Percentiles rank a stretch among this genome's conserved stretches.
Evolutionary conservation across 2,329 filamentous ascomycete genomes (phyloP).

Genomic region (Pseudogymnoascus sp.): DNA sequence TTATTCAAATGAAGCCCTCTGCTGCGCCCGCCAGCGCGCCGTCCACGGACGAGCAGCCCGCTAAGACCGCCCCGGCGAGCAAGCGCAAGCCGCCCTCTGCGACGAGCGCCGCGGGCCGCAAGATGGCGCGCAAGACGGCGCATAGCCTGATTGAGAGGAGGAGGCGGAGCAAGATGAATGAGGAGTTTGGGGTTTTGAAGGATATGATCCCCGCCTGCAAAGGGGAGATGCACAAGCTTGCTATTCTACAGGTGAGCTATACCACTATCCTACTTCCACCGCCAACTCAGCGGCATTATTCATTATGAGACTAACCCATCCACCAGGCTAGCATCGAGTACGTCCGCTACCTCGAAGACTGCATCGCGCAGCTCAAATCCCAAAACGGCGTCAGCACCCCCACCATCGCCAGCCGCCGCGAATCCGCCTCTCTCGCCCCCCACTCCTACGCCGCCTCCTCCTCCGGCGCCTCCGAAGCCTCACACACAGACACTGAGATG

Average conservation of each 20-base stretch:
- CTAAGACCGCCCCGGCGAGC: slow-evolving; percentile 19
- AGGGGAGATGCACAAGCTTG: slow-evolving; percentile 98
- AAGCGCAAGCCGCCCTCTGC: slow-evolving; percentile 73
- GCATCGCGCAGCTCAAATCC: slow-evolving; percentile 70
- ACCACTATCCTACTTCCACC: not conserved
- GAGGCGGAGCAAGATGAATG: slow-evolving; percentile 94
- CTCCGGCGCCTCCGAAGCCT: slow-evolving; percentile 15
- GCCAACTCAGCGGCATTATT: not conserved
- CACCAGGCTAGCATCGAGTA: slow-evolving; percentile 89
- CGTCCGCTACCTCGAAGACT: slow-evolving; percentile 86
- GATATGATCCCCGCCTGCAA: slow-evolving; percentile 91
- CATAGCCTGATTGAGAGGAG: slow-evolving; percentile 91
- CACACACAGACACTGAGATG: slow-evolving; percentile 1
- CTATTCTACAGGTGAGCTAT: slow-evolving; percentile 73
- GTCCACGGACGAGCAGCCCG: slow-evolving; percentile 20
- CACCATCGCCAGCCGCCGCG: slow-evolving; percentile 15
- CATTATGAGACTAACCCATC: slow-evolving; percentile 11
- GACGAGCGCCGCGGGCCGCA: slow-evolving; percentile 79
- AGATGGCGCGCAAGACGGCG: slow-evolving; percentile 91
- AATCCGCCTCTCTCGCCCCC: slow-evolving; percentile 31
- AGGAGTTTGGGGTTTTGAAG: slow-evolving; percentile 90
- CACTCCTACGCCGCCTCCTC: slow-evolving; percentile 20
- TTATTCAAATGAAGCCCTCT: slow-evolving; percentile 91
- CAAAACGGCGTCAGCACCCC: slow-evolving; percentile 28
- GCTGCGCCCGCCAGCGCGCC: slow-evolving; percentile 11